These are phyloP conservation scores for Pulveroboletus sp. DNA, from an alignment of 768 basidiomycete species.

Conservation along the genomic window DNA sequence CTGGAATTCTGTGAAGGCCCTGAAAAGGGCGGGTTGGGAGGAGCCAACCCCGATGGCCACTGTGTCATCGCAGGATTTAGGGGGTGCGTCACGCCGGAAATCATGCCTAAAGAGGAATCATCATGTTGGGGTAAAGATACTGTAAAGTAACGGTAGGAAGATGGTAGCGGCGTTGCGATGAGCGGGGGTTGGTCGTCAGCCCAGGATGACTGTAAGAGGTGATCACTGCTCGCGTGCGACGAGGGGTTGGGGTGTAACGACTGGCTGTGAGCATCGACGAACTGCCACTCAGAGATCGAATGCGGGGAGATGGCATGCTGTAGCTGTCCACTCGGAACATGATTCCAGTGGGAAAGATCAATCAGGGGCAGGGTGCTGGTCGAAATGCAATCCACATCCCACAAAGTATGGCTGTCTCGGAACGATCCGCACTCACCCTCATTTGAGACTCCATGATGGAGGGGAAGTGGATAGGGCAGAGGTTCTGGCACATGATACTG, in stretches of 20 bases:
- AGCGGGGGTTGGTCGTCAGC: constrained; percentile 1
- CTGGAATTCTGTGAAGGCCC: not conserved
- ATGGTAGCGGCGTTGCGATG: not conserved
- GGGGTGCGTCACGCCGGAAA: not conserved
- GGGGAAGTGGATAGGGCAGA: not conserved
- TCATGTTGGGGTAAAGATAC: constrained; percentile 1
- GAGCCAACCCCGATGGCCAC: constrained; percentile 1
- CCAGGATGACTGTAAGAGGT: constrained; percentile 1
- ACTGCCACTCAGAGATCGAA: constrained; percentile 6
- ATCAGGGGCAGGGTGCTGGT: not conserved
- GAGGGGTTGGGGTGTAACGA: not conserved
- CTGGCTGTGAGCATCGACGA: not conserved
- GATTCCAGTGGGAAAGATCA: not conserved
- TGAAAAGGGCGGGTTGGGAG: not conserved
- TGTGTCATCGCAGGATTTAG: constrained; percentile 1
- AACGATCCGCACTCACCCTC: not conserved
- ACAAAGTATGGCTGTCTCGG: not conserved
- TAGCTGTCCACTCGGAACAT: constrained; percentile 1
- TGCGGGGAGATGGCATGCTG: not conserved
- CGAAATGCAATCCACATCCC: not conserved
- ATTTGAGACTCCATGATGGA: not conserved
- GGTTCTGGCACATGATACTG: not conserved
- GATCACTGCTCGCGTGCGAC: not conserved
- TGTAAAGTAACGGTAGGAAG: constrained; percentile 1
- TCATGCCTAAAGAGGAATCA: not conserved